These are phyloP conservation scores for Periconia digitata DNA, from an alignment of 2,329 filamentous ascomycete species.

Conservation along the genomic window DNA sequence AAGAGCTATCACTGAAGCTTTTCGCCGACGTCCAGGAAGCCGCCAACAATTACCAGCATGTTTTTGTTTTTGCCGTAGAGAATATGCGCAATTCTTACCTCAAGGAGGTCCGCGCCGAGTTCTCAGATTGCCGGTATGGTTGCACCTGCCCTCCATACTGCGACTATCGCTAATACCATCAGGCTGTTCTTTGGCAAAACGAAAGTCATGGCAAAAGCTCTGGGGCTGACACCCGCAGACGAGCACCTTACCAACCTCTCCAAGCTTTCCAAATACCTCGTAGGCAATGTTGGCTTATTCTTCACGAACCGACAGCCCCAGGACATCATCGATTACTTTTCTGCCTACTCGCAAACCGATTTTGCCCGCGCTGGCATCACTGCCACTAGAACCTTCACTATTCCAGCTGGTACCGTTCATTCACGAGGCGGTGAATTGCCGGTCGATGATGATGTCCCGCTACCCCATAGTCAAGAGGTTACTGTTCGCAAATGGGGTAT, in stretches of 20 bases:
- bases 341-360: conserved; percentile 72
- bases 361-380: conserved; percentile 85
- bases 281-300: conserved; percentile 84
- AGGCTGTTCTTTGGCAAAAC: conserved; percentile 99
- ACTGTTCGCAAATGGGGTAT: conserved; percentile 86
- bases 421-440: conserved; percentile 77
- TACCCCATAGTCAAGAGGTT: conserved; percentile 87
- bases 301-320: conserved; percentile 78
- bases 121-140: conserved; percentile 77
- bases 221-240: conserved; percentile 75
- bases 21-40: conserved; percentile 86
- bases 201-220: conserved; percentile 96
- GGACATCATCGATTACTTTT: conserved; percentile 72
- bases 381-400: conserved; percentile 73
- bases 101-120: conserved; percentile 83
- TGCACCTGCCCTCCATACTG: conserved; percentile 10
- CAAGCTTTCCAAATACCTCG: conserved; percentile 67
- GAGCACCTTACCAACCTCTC: conserved; percentile 80
- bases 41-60: conserved; percentile 81
- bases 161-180: conserved; percentile 5
- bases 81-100: conserved; percentile 98
- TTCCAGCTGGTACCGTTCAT: conserved; percentile 83
- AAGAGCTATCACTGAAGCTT: conserved; percentile 82
- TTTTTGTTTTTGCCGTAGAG: conserved; percentile 90
- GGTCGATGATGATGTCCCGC: conserved; percentile 77